Conservation (phyloP, 306 rosid species). For the Senna tora region DNA sequence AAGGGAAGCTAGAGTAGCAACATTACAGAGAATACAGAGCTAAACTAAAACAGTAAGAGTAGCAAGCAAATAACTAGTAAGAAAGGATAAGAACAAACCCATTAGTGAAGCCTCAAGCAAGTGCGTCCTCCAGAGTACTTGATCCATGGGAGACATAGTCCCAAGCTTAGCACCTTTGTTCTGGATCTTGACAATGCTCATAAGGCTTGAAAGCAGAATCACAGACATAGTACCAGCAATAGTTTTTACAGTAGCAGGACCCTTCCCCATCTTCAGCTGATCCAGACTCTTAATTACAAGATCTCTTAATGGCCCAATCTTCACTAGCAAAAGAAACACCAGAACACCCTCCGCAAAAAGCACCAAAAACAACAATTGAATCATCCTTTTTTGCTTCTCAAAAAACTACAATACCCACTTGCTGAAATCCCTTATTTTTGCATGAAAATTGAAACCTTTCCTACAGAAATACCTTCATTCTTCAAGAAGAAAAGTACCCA, state of each 20-base stretch:
- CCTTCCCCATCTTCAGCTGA: slow-evolving; percentile 87
- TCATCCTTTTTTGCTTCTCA: slow-evolving; percentile 53
- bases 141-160: slow-evolving; percentile 99
- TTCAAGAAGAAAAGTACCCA: slow-evolving; percentile 4
- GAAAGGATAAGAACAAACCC: slow-evolving; percentile 52
- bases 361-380: slow-evolving; percentile 85
- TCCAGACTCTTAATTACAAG: slow-evolving; percentile 85
- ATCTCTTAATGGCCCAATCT: slow-evolving; percentile 91
- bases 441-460: slow-evolving; percentile 23
- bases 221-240: slow-evolving; percentile 95
- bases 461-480: slow-evolving; percentile 15
- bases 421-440: slow-evolving; percentile 37
- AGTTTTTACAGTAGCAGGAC: slow-evolving; percentile 80
- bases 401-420: slow-evolving; percentile 12
- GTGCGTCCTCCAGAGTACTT: slow-evolving; percentile 97
- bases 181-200: slow-evolving; percentile 94
- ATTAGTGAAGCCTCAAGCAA: slow-evolving; percentile 92
- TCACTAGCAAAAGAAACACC: slow-evolving; percentile 73
- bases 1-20: neutral
- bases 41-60: slow-evolving; percentile 6
- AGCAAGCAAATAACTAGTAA: slow-evolving; percentile 18
- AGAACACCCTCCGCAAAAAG: slow-evolving; percentile 70
- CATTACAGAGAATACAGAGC: neutral
- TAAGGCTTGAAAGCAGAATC: slow-evolving; percentile 76
- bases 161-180: slow-evolving; percentile 96